Conservation (phyloP, 495 filamentous ascomycete species). For the Penicillium soppii region DNA sequence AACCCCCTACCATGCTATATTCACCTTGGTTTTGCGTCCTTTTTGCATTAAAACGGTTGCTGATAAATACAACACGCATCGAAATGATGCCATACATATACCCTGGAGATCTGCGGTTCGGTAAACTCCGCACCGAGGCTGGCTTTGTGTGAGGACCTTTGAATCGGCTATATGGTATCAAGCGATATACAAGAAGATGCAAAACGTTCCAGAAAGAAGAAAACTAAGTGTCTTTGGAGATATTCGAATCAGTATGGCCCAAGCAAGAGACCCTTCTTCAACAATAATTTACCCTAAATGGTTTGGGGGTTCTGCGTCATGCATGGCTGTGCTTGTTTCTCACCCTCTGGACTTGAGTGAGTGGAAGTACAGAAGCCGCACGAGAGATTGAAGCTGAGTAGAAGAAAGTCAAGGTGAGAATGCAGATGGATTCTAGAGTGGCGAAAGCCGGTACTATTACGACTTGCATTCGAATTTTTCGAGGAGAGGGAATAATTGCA, state of each 20-base stretch:
- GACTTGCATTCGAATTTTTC: constrained; percentile 34
- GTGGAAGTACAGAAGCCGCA: neutral
- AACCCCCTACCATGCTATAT: too few relatives aligned
- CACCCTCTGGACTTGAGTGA: constrained; percentile 44
- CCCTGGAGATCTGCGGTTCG: neutral
- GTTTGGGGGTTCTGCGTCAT: constrained; percentile 46
- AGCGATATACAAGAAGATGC: neutral
- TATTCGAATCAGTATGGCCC: neutral
- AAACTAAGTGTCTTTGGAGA: neutral
- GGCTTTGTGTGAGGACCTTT: neutral
- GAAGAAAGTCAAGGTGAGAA: constrained; percentile 35
- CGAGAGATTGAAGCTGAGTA: neutral
- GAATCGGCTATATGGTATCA: constrained; percentile 6
- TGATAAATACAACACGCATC: too few relatives aligned
- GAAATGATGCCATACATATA: neutral
- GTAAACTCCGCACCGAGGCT: constrained; percentile 1
- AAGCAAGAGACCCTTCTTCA: neutral
- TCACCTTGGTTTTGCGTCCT: too few relatives aligned
- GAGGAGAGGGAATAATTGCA: constrained; percentile 23
- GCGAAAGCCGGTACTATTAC: constrained; percentile 29
- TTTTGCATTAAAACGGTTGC: too few relatives aligned
- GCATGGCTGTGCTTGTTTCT: constrained; percentile 41
- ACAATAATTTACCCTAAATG: constrained; percentile 35
- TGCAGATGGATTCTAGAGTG: constrained; percentile 27
- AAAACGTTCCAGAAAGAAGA: neutral